Evolutionary conservation across 192 early-diverging fungal species (phyloP).

Genomic region (Thoreauomyces humboldtii): DNA sequence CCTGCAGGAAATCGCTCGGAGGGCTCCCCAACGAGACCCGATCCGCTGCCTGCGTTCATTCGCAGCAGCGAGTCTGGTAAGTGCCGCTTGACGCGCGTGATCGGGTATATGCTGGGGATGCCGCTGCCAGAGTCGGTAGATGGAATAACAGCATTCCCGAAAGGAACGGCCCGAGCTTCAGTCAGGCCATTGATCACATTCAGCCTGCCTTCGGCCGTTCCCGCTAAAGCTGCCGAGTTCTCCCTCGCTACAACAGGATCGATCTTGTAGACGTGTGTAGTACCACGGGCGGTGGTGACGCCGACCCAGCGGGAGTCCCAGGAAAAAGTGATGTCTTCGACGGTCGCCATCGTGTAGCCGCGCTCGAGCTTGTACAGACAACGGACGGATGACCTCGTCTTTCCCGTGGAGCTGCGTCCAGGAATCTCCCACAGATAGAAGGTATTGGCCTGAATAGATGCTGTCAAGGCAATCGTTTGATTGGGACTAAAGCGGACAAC

Average conservation of each 20-base stretch:
- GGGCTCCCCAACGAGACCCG: too few relatives aligned
- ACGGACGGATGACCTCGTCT: background rate
- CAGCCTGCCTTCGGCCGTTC: slow-evolving; percentile 10
- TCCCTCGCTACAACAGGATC: slow-evolving; percentile 1
- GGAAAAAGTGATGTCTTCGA: slow-evolving; percentile 67
- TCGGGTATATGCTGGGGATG: slow-evolving; percentile 31
- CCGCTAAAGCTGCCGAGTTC: background rate
- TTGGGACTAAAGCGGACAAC: slow-evolving; percentile 62
- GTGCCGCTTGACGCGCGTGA: slow-evolving; percentile 39
- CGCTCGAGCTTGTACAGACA: slow-evolving; percentile 73
- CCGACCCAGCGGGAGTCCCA: slow-evolving; percentile 71
- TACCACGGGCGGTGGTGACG: slow-evolving; percentile 71
- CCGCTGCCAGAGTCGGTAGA: slow-evolving; percentile 2
- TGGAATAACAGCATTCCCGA: background rate
- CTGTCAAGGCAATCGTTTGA: slow-evolving; percentile 67
- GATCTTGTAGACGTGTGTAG: slow-evolving; percentile 63
- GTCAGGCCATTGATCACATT: slow-evolving; percentile 36
- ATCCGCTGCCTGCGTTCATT: background rate
- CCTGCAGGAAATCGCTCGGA: too few relatives aligned
- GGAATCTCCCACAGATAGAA: slow-evolving; percentile 68
- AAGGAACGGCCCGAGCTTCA: slow-evolving; percentile 9
- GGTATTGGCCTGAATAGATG: slow-evolving; percentile 68
- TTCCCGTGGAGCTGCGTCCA: slow-evolving; percentile 29
- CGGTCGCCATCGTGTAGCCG: slow-evolving; percentile 71
- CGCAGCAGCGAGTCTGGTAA: background rate